Percentiles rank a stretch among this genome's conserved stretches.
phyloP scores from a whole-genome alignment of 768 basidiomycete genomes.

The Krasilnikovozyma curviuscula region DNA sequence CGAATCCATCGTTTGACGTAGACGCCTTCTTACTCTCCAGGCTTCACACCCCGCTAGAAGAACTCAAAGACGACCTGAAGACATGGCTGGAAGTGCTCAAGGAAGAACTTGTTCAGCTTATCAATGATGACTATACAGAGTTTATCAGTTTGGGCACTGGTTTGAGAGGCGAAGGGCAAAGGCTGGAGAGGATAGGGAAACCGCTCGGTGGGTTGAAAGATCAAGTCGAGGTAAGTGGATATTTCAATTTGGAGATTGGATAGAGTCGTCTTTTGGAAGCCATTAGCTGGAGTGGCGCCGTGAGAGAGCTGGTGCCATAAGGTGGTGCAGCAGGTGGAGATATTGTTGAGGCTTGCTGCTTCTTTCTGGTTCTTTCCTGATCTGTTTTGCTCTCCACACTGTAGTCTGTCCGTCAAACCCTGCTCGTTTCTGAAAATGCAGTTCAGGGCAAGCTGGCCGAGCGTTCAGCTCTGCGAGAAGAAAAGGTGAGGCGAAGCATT shows the following conservation, averaged over 20 bases:
- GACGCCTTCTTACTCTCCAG: conserved; percentile 77
- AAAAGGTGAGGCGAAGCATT: conserved; percentile 41
- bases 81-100: conserved; percentile 67
- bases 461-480: conserved; percentile 57
- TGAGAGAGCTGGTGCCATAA: too few species aligned
- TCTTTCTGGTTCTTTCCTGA: too few species aligned
- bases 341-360: too few species aligned
- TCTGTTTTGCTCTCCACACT: not conserved
- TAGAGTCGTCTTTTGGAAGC: too few species aligned
- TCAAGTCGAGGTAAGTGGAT: conserved; percentile 45
- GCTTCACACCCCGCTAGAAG: conserved; percentile 63
- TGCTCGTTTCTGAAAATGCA: conserved; percentile 31
- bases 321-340: too few species aligned
- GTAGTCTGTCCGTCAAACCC: conserved; percentile 11
- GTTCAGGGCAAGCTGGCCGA: conserved; percentile 61
- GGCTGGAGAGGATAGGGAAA: conserved; percentile 45
- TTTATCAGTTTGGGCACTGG: conserved; percentile 93
- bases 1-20: conserved; percentile 43
- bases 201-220: conserved; percentile 46
- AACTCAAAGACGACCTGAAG: conserved; percentile 67
- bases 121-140: conserved; percentile 95
- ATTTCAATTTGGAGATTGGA: not conserved
- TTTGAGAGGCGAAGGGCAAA: conserved; percentile 58
- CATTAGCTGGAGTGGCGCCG: too few species aligned
- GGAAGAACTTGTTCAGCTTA: conserved; percentile 82